Evolutionary conservation across 176 grass and related monocot species (phyloP).

Genomic region (Guadua angustifolia): DNA sequence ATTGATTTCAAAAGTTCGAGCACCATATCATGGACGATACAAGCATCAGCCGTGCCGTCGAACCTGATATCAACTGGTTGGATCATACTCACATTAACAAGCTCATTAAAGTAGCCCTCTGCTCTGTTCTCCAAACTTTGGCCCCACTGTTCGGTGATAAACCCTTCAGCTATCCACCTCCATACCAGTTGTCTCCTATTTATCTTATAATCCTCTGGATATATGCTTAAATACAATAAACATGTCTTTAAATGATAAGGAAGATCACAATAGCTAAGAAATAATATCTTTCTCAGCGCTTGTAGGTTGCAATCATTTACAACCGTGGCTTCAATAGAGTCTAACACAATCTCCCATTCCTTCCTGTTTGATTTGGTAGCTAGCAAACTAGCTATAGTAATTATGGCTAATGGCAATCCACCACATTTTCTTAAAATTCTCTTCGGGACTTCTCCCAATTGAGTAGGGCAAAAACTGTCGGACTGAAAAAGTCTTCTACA

Average conservation of each 20-base stretch:
- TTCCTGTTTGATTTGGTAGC: too few species aligned
- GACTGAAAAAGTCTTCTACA: too few species aligned
- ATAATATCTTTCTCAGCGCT: neutral
- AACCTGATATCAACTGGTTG: neutral
- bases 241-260: conserved; percentile 25
- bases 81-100: conserved; percentile 26
- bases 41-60: too few species aligned
- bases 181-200: neutral
- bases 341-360: too few species aligned
- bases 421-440: too few species aligned
- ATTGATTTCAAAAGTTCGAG: neutral
- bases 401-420: too few species aligned
- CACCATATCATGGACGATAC: neutral
- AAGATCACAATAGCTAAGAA: conserved; percentile 24
- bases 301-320: too few species aligned
- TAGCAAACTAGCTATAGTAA: too few species aligned
- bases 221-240: too few species aligned
- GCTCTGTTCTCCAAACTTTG: neutral
- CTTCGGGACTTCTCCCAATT: too few species aligned
- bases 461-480: too few species aligned
- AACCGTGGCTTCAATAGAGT: too few species aligned
- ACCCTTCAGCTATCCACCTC: conserved; percentile 32
- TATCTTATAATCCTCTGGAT: neutral
- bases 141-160: neutral
- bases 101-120: conserved; percentile 11